A percentile compares a stretch with the other conserved stretches of the same genome.
Evolutionary conservation across 495 filamentous ascomycete genomes (phyloP).

Genomic region (Hyphodiscus hymeniophilus): DNA sequence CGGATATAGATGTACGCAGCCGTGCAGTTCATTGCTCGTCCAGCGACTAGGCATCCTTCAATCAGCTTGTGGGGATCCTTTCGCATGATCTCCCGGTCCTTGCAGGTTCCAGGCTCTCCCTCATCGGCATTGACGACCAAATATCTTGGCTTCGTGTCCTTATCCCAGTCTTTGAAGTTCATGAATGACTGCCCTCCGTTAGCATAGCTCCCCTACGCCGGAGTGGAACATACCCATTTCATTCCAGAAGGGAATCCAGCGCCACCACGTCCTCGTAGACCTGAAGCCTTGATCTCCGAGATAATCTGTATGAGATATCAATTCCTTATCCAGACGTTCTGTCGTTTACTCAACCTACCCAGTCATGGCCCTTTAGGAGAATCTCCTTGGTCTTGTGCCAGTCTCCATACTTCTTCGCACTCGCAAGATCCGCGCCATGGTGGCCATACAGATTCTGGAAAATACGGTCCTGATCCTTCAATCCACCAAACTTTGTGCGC

Average conservation of each 20-base stretch:
- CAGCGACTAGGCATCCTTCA: conserved; percentile 94
- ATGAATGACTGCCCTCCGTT: conserved; percentile 73
- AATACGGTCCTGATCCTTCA: conserved; percentile 93
- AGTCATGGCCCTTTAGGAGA: conserved; percentile 90
- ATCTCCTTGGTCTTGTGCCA: conserved; percentile 99
- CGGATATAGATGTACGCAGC: conserved; percentile 99
- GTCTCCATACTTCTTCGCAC: conserved; percentile 96
- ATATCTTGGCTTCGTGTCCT: conserved; percentile 92
- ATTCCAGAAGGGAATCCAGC: conserved; percentile 95
- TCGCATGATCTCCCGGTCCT: conserved; percentile 99
- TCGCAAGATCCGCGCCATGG: conserved; percentile 82
- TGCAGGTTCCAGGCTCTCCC: conserved; percentile 98
- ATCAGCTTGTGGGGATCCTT: conserved; percentile 98
- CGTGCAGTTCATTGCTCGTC: conserved; percentile 94
- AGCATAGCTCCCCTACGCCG: background rate
- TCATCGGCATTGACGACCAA: conserved; percentile 98
- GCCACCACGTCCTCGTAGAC: conserved; percentile 90
- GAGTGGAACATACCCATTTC: conserved; percentile 74
- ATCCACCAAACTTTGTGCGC: conserved; percentile 68
- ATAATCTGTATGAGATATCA: conserved; percentile 57
- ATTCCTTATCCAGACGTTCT: background rate
- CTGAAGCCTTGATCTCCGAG: conserved; percentile 89
- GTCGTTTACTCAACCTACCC: conserved; percentile 45
- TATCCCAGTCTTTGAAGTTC: conserved; percentile 99
- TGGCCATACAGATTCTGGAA: conserved; percentile 97